Evolutionary conservation across 192 early-diverging fungal genomes (phyloP), one percentile per base, ranked within the genome.

Genomic region (Coemansia sp.): DNA sequence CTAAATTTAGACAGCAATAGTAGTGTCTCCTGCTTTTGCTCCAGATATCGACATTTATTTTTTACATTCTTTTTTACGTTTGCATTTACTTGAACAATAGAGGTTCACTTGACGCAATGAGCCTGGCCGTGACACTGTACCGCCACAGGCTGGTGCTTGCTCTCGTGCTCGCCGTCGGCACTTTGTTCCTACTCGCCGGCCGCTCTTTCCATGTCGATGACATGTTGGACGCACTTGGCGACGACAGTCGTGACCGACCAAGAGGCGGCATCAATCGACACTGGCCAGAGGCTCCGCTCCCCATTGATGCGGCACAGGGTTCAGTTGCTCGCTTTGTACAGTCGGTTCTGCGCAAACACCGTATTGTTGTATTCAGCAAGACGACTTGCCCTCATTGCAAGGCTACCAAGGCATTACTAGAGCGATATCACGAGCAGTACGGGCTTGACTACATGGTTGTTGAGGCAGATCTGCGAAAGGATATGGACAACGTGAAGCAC

Each of bases 341-440:
- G 55, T 33, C 58, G 4, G 64, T 65, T 22, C 65, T 77, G 39
- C 75, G 57, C 27, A 61, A 64, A 40, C 62, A 77, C 66, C 65
- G 66, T 13, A 31, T 77, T 29, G 75, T 77, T 41, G 87, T 95
- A 39, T 94, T 94, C 81, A 90, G 90, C 82, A 96, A 89, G 82
- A 71, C 86, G 5, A 85, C 79, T 22, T 92, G 90, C 70, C 90
- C 90, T 55, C 89, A 89, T 78, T 89, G 90, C 77, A 69, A 66
- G 33, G 85, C 72, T n/a, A 83, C 91, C 53, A 90, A 90, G 85
- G 63, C 36, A 3, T 47, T 87, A n/a, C 69, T 92, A 10, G 69
- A 68, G 6, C 16, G 39, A 53, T 77, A 77, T 55, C 40, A 66
- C 27, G 57, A 74, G 5, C 57, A 70, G 2, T 64, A 64, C 24